These are phyloP conservation scores for Cercospora sp. DNA, from an alignment of 2,329 filamentous ascomycete species.

Conservation along the genomic window DNA sequence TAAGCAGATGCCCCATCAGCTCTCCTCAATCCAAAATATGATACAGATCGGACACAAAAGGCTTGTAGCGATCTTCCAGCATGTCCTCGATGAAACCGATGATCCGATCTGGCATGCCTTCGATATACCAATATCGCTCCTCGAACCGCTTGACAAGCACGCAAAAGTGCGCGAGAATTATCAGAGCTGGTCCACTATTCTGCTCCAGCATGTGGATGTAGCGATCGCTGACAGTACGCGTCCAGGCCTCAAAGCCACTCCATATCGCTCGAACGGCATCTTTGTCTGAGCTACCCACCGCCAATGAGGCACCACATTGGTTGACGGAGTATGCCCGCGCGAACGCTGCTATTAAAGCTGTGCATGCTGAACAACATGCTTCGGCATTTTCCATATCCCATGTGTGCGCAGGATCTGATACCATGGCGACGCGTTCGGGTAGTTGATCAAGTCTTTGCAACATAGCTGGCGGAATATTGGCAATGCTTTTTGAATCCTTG, in stretches of 20 bases:
- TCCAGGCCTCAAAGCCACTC: slow-evolving; percentile 18
- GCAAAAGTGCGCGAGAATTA: slow-evolving; percentile 17
- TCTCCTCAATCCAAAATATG: slow-evolving; percentile 9
- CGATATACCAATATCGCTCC: slow-evolving; percentile 16
- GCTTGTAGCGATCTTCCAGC: slow-evolving; percentile 15
- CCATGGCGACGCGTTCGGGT: not conserved
- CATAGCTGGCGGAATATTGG: slow-evolving; percentile 11
- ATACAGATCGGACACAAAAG: slow-evolving; percentile 12
- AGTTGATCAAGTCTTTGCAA: slow-evolving; percentile 8
- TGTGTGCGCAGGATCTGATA: not conserved
- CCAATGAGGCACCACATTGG: not conserved
- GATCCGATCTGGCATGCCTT: slow-evolving; percentile 9
- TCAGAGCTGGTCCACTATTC: slow-evolving; percentile 2
- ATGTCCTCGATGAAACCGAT: slow-evolving; percentile 12
- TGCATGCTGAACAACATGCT: slow-evolving; percentile 14
- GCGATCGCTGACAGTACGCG: slow-evolving; percentile 13
- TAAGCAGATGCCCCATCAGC: not conserved
- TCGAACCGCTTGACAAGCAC: slow-evolving; percentile 15
- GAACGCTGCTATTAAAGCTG: slow-evolving; percentile 15
- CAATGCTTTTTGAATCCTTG: slow-evolving; percentile 1
- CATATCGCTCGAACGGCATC: slow-evolving; percentile 9
- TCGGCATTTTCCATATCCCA: slow-evolving; percentile 7
- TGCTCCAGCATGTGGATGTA: slow-evolving; percentile 14
- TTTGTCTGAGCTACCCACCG: not conserved
- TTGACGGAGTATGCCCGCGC: slow-evolving; percentile 13